Evolutionary conservation across 495 filamentous ascomycete species (phyloP), one percentile per base, ranked within the genome.

Genomic region (Achaetomiella virescens): DNA sequence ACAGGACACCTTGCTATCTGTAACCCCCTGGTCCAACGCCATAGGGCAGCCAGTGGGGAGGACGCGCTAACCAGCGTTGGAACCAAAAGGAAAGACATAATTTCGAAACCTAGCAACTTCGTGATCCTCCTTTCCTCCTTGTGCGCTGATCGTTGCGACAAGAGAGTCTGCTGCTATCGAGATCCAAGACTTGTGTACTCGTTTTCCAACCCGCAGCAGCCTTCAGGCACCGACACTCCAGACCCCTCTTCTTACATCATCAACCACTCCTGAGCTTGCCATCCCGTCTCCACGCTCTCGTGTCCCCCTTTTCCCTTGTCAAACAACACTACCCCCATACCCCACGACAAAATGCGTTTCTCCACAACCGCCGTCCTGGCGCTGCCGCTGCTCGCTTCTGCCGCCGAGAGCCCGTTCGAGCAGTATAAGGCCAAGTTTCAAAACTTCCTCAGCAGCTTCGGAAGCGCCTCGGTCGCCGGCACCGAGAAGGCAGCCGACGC

Each of bases 401-500:
- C 86, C 12, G 73, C 74, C 59, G 75, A 78, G 46, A 65, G 68
- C 45, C 71, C 75, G 11, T 68, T 72, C 50, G 63, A 68, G 45
- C 70, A 68, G 78, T 90, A 77, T 75, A 86, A 73, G 83, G 92
- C 78, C 72, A 86, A 72, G 54, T 82, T 90, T 61, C 75, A 77
- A 47, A 84, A 90, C 59, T 75, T 78, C 61, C 59, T 79, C 44
- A 66, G 70, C 64, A 71, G 60, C 55, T 69, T 66, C 29, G 69
- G 70, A 4, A 31, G 27, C 58, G 66, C 64, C 52, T 55, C 55
- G 55, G 56, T 85, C 70, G 31, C 48, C 15, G 17, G 24, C 14
- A 29, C 27, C 9, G 38, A 40, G 0, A 46, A 25, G 41, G 48
- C 47, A 10, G 41, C 22, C 17, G 47, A 42, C 78, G 77, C 61